These are phyloP conservation scores for Xylaria multiplex DNA, from an alignment of 2,329 filamentous ascomycete species.

Conservation along the genomic window DNA sequence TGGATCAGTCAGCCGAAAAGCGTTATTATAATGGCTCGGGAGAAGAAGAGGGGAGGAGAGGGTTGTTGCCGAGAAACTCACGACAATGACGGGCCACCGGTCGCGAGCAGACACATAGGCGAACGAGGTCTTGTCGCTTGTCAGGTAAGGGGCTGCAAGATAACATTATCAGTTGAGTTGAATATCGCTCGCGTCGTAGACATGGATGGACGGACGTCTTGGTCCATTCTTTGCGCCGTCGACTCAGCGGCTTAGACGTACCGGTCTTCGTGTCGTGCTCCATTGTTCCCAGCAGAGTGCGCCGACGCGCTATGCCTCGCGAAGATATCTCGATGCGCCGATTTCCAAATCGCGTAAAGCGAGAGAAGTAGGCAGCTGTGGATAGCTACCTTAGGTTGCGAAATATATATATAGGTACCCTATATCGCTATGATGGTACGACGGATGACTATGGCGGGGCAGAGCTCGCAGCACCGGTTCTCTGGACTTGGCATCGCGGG, in stretches of 20 bases:
- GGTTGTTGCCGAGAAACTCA: conserved; percentile 54
- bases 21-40: background rate
- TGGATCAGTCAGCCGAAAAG: background rate
- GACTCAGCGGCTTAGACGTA: conserved; percentile 54
- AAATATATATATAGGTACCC: background rate
- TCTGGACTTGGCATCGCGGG: conserved; percentile 5
- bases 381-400: too few relatives aligned
- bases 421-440: background rate
- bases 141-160: conserved; percentile 75
- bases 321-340: background rate
- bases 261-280: conserved; percentile 67
- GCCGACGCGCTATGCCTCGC: background rate
- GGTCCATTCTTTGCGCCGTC: too few relatives aligned
- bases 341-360: background rate
- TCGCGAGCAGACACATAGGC: conserved; percentile 85
- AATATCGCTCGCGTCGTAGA: background rate
- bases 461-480: background rate
- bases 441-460: conserved; percentile 18
- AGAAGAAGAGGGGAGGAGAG: background rate
- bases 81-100: conserved; percentile 93
- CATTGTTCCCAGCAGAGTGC: conserved; percentile 18
- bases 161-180: background rate
- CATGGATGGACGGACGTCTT: background rate
- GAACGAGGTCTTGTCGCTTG: conserved; percentile 85
- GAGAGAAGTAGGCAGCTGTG: too few relatives aligned